These are phyloP conservation scores for Trypanosoma cruzi DNA, from an alignment of 208 protist species.

Conservation along the genomic window DNA sequence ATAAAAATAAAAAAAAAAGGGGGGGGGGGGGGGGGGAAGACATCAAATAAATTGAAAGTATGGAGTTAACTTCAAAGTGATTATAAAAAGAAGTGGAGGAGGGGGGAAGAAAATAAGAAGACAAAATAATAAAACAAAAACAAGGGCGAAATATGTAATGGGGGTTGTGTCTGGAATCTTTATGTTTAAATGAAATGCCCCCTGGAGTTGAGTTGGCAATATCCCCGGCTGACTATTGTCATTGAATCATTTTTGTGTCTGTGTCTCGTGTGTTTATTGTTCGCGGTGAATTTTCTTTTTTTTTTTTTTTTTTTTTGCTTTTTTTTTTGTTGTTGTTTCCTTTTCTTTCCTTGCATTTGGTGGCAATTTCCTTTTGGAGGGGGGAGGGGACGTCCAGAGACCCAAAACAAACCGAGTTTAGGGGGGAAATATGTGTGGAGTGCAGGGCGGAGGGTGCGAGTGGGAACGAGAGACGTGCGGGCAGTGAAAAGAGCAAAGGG, in stretches of 20 bases:
- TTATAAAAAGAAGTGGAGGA: no score
- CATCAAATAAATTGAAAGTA: no score
- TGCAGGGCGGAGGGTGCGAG: no score
- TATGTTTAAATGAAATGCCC: neutral
- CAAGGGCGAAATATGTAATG: neutral
- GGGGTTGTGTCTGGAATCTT: neutral
- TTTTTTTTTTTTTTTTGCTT: no score
- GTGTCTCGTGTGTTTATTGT: neutral
- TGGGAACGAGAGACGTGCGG: neutral
- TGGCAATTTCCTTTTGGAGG: neutral
- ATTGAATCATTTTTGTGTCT: neutral
- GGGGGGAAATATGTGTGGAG: neutral
- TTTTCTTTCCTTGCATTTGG: neutral
- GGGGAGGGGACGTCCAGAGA: neutral
- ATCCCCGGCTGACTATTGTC: neutral
- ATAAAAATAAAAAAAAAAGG: no score
- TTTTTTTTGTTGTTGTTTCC: no score
- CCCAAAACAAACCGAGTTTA: neutral
- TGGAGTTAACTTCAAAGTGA: no score
- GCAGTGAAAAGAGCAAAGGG: neutral
- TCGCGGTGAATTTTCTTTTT: neutral
- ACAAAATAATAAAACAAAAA: slow-evolving; percentile 5
- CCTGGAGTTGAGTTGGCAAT: no score
- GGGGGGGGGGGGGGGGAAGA: no score
- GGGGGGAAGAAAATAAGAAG: neutral